Evolutionary conservation across 208 protist genomes (phyloP), one percentile per base, ranked within the genome.

Genomic region (Trypanosoma brucei): DNA sequence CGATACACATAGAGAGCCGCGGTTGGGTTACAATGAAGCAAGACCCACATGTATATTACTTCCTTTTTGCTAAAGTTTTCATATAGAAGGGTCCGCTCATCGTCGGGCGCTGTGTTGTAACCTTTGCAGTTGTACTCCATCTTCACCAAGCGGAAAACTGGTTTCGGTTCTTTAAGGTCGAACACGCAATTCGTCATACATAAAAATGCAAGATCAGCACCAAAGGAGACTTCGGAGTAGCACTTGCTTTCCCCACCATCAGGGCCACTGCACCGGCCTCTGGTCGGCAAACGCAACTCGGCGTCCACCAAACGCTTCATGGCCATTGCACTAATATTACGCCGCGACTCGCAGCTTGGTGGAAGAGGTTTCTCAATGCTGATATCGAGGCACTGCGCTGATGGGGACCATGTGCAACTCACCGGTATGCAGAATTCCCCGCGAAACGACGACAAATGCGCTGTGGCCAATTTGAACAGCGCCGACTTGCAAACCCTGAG

Each of bases 111-210:
- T 22, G 44, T 62, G 63, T 62, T 58, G 58, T 59, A 59, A n/a
- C 59, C 59, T 57, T 70, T 65, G 51, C 81, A 79, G 31, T 87
- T 71, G 71, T 90, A 88, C 63, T 93, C 78, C 63, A 89, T 74
- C 70, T 93, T 93, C 14, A 86, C 76, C 75, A 89, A 60, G 13
- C 65, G 45, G 48, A 86, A 86, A n/a, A 81, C 65, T 22, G 70
- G 80, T 13, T 58, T 39, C 34, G 52, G 46, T 44, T 50, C 64
- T 40, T 22, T 54, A 39, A 62, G 36, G 40, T 67, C 65, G 38
- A 46, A 70, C 39, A 31, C 59, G n/a, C 57, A 66, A n/a, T 63
- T 68, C 38, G 69, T 59, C 40, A 62, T 36, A 40, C 3, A 60
- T 42, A 51, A 39, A 59, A 68, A 63, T 3, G 55, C 31, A 22